A percentile compares a stretch with the other conserved stretches of the same genome.
These are phyloP conservation scores for Diaporthe nobilis DNA, from an alignment of 2,329 filamentous ascomycete species.

Conservation along the genomic window DNA sequence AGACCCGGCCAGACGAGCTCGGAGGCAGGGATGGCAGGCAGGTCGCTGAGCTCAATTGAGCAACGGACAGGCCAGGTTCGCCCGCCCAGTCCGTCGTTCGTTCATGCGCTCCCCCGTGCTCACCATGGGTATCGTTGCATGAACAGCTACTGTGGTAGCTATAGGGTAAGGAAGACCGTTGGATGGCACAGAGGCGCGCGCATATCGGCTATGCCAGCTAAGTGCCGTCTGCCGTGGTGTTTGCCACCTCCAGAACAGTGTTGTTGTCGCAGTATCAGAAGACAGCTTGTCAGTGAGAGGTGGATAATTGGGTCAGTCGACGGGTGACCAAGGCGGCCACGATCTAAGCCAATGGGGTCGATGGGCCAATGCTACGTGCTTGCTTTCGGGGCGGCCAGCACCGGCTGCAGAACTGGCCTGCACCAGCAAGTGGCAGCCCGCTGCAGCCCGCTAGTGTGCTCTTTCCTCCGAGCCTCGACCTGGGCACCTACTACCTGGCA, in stretches of 20 bases:
- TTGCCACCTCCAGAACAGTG: background rate
- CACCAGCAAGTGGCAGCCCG: constrained; percentile 18
- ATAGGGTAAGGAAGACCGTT: background rate
- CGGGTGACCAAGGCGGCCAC: constrained; percentile 3
- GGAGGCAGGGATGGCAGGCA: background rate
- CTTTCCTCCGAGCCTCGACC: background rate
- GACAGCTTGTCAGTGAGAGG: background rate
- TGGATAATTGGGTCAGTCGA: background rate
- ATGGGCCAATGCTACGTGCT: constrained; percentile 16
- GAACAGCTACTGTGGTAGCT: background rate
- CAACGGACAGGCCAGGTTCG: background rate
- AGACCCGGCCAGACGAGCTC: background rate
- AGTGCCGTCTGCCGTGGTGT: background rate
- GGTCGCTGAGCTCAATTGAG: background rate
- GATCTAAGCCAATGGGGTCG: background rate
- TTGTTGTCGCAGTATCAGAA: background rate
- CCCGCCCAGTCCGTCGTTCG: constrained; percentile 17
- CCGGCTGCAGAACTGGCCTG: constrained; percentile 9
- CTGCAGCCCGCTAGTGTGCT: constrained; percentile 1
- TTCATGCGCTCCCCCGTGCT: constrained; percentile 4
- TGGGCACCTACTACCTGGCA: background rate
- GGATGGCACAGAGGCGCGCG: constrained; percentile 1
- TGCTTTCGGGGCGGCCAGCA: background rate
- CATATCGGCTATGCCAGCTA: background rate
- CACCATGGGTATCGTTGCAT: background rate